A percentile compares a stretch with the other conserved stretches of the same genome.
phyloP scores from a whole-genome alignment of 441 rosid species.

The Adansonia gregorii region DNA sequence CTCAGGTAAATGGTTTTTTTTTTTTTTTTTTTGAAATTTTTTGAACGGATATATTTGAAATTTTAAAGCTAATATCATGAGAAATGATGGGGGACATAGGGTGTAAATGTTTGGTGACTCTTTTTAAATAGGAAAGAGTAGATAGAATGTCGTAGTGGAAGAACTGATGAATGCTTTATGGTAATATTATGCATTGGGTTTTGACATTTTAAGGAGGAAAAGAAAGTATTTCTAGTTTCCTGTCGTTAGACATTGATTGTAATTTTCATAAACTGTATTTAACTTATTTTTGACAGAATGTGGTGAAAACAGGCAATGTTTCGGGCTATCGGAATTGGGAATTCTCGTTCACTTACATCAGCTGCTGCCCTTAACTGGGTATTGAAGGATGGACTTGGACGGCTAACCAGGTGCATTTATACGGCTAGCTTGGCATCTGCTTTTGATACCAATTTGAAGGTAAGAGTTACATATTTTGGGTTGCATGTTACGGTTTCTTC shows the following conservation, averaged over 20 bases:
- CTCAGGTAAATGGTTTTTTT: constrained; percentile 60
- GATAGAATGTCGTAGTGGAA: not conserved
- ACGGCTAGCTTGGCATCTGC: constrained; percentile 91
- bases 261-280: not conserved
- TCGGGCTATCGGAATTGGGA: constrained; percentile 89
- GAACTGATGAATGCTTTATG: constrained; percentile 5
- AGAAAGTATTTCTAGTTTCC: not conserved
- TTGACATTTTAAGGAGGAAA: not conserved
- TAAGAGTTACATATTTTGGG: constrained; percentile 25
- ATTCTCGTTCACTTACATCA: constrained; percentile 78
- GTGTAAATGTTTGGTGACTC: not conserved
- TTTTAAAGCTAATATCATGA: not conserved
- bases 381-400: constrained; percentile 89
- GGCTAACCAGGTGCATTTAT: constrained; percentile 86
- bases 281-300: constrained; percentile 25
- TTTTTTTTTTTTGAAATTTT: not conserved
- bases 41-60: not conserved
- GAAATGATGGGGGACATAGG: not conserved
- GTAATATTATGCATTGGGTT: not conserved
- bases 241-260: not conserved
- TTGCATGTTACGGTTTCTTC: constrained; percentile 3
- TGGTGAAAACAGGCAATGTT: constrained; percentile 72
- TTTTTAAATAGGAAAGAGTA: not conserved
- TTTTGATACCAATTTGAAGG: constrained; percentile 95
- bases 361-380: constrained; percentile 97